Evolutionary conservation across 1,284 basidiomycete species (phyloP).

Genomic region (Pisolithus thermaeus): DNA sequence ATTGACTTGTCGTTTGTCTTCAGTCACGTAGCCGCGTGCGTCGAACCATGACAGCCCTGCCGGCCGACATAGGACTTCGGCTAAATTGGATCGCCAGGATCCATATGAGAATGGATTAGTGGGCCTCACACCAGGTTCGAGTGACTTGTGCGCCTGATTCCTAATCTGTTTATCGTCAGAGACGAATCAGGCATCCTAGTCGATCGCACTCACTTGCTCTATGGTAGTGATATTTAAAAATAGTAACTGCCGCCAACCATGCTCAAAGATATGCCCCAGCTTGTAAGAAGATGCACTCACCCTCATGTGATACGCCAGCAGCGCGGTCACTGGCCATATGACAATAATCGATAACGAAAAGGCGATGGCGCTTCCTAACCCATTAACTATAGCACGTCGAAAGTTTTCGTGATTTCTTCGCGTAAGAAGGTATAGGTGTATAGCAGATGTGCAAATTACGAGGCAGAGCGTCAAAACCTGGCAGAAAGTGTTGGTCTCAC

Average conservation of each 20-base stretch:
- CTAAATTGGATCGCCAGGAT: constrained; percentile 60
- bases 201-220: constrained; percentile 65
- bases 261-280: not conserved
- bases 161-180: constrained; percentile 47
- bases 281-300: constrained; percentile 39
- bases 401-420: constrained; percentile 50
- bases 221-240: constrained; percentile 87
- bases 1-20: constrained; percentile 65
- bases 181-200: not conserved
- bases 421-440: constrained; percentile 73
- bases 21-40: constrained; percentile 46
- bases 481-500: constrained; percentile 6
- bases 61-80: constrained; percentile 67
- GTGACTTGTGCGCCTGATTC: constrained; percentile 69
- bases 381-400: constrained; percentile 48
- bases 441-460: constrained; percentile 73
- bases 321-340: constrained; percentile 75
- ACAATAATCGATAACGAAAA: constrained; percentile 66
- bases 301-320: constrained; percentile 79
- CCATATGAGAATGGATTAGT: constrained; percentile 78
- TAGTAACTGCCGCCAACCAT: constrained; percentile 49
- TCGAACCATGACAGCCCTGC: constrained; percentile 67
- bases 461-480: constrained; percentile 69
- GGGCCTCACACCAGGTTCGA: constrained; percentile 55
- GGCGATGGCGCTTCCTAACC: constrained; percentile 72